phyloP scores from a whole-genome alignment of 345 rosid species.

The Ceriops zippeliana region DNA sequence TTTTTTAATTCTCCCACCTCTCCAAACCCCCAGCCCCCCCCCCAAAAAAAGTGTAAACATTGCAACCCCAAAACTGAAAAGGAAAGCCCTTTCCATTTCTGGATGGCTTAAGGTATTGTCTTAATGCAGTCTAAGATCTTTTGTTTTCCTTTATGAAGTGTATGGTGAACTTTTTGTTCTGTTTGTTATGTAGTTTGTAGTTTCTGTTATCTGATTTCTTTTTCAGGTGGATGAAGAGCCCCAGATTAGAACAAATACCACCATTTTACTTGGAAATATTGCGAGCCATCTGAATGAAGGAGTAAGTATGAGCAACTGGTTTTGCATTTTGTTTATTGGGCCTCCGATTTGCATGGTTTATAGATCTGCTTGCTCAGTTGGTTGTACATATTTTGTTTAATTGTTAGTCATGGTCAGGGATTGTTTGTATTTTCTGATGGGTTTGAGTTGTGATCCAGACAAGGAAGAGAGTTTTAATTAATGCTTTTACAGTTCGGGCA shows the following conservation, averaged over 20 bases:
- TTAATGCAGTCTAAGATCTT: slow-evolving; percentile 4
- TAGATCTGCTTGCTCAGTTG: slow-evolving; percentile 1
- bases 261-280: slow-evolving; percentile 95
- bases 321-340: slow-evolving; percentile 1
- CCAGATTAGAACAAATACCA: slow-evolving; percentile 95
- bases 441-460: slow-evolving; percentile 48
- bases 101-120: neutral
- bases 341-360: slow-evolving; percentile 13
- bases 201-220: slow-evolving; percentile 16
- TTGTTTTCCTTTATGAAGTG: neutral
- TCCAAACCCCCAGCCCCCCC: too few relatives aligned
- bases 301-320: slow-evolving; percentile 42
- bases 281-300: slow-evolving; percentile 87
- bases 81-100: neutral
- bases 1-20: too few relatives aligned
- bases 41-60: too few relatives aligned
- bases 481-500: slow-evolving; percentile 99
- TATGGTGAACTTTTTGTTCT: neutral
- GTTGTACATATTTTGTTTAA: neutral
- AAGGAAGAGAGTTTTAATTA: slow-evolving; percentile 91
- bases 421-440: slow-evolving; percentile 5
- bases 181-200: slow-evolving; percentile 2
- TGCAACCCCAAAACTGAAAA: too few relatives aligned
- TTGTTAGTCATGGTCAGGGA: neutral
- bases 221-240: slow-evolving; percentile 97